These are phyloP conservation scores for Tolypocladium sp. DNA, from an alignment of 2,329 filamentous ascomycete genomes.

Conservation along the genomic window DNA sequence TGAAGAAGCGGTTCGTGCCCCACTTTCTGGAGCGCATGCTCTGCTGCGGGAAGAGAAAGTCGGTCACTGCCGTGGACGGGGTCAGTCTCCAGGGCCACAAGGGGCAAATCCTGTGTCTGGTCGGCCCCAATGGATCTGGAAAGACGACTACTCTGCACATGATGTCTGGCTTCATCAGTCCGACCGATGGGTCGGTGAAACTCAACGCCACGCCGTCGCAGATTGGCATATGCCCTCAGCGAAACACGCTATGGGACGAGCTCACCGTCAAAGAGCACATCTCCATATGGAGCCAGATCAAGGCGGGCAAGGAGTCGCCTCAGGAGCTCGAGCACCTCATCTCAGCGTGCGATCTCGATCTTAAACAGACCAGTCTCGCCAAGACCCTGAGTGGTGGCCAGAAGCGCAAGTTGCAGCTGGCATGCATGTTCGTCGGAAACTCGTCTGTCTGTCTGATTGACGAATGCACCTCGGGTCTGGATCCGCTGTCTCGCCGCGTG, in stretches of 20 bases:
- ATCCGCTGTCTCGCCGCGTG: constrained; percentile 55
- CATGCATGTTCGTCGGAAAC: constrained; percentile 63
- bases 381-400: constrained; percentile 58
- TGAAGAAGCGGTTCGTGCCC: constrained; percentile 23
- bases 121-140: constrained; percentile 62
- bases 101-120: constrained; percentile 55
- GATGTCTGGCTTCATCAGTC: constrained; percentile 53
- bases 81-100: constrained; percentile 49
- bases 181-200: constrained; percentile 50
- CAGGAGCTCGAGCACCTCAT: constrained; percentile 41
- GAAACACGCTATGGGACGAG: constrained; percentile 59
- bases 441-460: constrained; percentile 59
- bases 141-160: constrained; percentile 63
- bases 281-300: constrained; percentile 52
- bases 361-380: constrained; percentile 43
- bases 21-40: constrained; percentile 17
- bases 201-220: constrained; percentile 42
- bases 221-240: constrained; percentile 51
- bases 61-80: constrained; percentile 47
- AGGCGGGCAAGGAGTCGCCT: constrained; percentile 33
- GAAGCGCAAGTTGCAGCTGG: constrained; percentile 60
- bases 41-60: constrained; percentile 20
- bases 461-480: constrained; percentile 60
- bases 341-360: constrained; percentile 47
- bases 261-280: constrained; percentile 59